Evolutionary conservation across 2,329 filamentous ascomycete species (phyloP), one percentile per base, ranked within the genome.

Genomic region (Trichophyton verrucosum): DNA sequence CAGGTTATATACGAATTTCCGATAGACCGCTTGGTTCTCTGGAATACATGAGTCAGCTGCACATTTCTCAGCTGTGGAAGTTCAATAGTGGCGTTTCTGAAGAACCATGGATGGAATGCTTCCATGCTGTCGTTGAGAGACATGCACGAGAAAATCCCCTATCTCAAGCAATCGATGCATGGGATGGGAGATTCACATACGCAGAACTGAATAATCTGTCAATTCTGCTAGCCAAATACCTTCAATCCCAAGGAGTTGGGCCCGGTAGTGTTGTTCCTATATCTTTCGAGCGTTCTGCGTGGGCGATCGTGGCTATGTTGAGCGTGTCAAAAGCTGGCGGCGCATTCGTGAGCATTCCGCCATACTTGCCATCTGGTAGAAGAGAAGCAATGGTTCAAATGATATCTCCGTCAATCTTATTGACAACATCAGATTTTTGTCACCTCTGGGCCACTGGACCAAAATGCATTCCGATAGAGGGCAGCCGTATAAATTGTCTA

Each of bases 401-500:
- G 62, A 38, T 57, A n/a, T 40, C 30, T 17, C 38, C 55, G 3
- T 57, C 24, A 42, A 61, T 15, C 47, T 60, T 57, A 57, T 65
- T 55, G 36, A 63, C 55, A 22, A 61, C 61, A 20, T 58, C 59
- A 13, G 24, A 61, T 42, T 63, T 63, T 36, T 17, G 33, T 20
- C 58, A 63, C 9, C 49, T 71, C 46, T 63, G 61, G 33, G 63
- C 68, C 17, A 66, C 68, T 3, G 64, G 64, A 4, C 67, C 73
- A 6, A 70, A 64, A 47, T 61, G 66, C 36, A 65, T 65, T 22
- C 81, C 79, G 66, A 79, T 64, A 78, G 7, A 79, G 81, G 56
- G 81, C 84, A 63, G 75, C 80, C 17, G 77, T 24, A 66, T 77
- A 1, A n/a, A 51, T 30, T 77, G 81, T 0, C 77, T 84, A 61